Evolutionary conservation across 345 rosid species (phyloP).

Genomic region (Melastoma malabathricum): DNA sequence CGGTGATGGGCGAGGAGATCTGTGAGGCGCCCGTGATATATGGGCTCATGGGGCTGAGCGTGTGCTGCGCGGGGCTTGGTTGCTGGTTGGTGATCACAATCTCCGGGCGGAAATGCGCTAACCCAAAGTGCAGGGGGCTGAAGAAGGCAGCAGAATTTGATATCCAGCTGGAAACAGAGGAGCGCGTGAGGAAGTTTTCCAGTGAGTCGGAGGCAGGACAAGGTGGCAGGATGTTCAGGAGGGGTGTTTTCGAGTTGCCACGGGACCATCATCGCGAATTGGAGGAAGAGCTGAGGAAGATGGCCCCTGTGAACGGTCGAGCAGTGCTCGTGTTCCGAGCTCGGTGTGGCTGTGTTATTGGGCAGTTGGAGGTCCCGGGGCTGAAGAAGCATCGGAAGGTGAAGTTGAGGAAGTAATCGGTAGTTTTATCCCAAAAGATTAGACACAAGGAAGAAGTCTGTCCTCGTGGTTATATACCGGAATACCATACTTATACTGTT

Average conservation of each 20-base stretch:
- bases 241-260: constrained; percentile 57
- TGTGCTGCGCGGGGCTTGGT: constrained; percentile 7
- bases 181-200: constrained; percentile 43
- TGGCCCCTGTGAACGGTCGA: constrained; percentile 16
- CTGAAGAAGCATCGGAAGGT: constrained; percentile 62
- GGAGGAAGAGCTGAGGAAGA: constrained; percentile 14
- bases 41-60: constrained; percentile 5
- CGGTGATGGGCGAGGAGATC: constrained; percentile 7
- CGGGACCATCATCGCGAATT: constrained; percentile 11
- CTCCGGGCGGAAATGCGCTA: constrained; percentile 20
- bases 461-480: too few species aligned
- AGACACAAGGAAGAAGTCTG: too few species aligned
- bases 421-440: too few species aligned
- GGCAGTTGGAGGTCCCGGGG: constrained; percentile 81
- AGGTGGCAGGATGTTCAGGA: constrained; percentile 11
- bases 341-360: constrained; percentile 34
- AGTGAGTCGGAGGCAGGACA: too few species aligned
- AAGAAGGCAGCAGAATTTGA: constrained; percentile 69
- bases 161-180: constrained; percentile 85
- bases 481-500: too few species aligned
- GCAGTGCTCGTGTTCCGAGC: constrained; percentile 13
- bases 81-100: constrained; percentile 7
- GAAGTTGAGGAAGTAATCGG: constrained; percentile 6
- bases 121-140: constrained; percentile 63
- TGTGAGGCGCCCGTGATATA: constrained; percentile 10